Conservation (phyloP, 768 basidiomycete species). For the Pisolithus sp. region DNA sequence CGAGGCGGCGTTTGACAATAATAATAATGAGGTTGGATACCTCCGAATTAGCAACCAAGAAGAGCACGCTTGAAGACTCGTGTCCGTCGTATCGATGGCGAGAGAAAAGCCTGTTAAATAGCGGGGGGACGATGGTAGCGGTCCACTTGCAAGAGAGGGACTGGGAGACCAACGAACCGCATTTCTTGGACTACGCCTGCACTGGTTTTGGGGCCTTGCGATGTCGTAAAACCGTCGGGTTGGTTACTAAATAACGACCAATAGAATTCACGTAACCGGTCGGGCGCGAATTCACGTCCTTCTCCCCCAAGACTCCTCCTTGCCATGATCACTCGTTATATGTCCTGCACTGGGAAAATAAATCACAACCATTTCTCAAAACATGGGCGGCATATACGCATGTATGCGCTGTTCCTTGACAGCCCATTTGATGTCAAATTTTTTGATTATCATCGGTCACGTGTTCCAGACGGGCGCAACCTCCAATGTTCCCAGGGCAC, state of each 20-base stretch:
- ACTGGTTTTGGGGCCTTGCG: slow-evolving; percentile 25
- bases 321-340: background rate
- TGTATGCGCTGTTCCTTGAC: too few relatives aligned
- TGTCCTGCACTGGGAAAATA: too few relatives aligned
- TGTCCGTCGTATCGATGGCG: slow-evolving; percentile 9
- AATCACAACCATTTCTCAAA: too few relatives aligned
- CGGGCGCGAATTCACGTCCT: too few relatives aligned
- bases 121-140: slow-evolving; percentile 13
- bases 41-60: slow-evolving; percentile 16
- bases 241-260: slow-evolving; percentile 21
- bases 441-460: too few relatives aligned
- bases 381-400: too few relatives aligned
- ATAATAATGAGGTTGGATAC: slow-evolving; percentile 21
- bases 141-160: slow-evolving; percentile 16
- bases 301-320: background rate
- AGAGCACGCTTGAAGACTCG: slow-evolving; percentile 15
- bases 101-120: slow-evolving; percentile 1
- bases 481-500: too few relatives aligned
- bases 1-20: slow-evolving; percentile 46
- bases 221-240: slow-evolving; percentile 26
- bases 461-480: too few relatives aligned
- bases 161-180: slow-evolving; percentile 3
- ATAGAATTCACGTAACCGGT: background rate
- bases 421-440: too few relatives aligned
- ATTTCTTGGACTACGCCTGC: slow-evolving; percentile 7